phyloP scores from a whole-genome alignment of 257 asterid genomes.

The Solanum bukasovii region DNA sequence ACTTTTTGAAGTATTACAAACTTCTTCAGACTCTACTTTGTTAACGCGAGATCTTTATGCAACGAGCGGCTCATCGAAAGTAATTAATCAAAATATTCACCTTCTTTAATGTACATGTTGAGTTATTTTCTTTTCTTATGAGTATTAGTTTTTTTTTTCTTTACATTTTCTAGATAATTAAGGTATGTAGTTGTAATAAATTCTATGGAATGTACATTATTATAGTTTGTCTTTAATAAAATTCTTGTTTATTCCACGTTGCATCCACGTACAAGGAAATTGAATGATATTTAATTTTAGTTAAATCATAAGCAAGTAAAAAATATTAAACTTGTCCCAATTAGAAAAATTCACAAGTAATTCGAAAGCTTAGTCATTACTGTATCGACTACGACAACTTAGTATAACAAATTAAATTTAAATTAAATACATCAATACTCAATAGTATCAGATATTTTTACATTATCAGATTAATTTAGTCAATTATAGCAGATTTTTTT shows the following conservation, averaged over 20 bases:
- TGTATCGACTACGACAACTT: background rate
- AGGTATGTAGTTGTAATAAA: background rate
- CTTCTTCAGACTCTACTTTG: fast-evolving
- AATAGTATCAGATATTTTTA: background rate
- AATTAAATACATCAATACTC: background rate
- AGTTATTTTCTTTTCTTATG: background rate
- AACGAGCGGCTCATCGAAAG: background rate
- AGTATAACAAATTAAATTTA: background rate
- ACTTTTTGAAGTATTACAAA: background rate
- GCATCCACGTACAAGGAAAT: background rate
- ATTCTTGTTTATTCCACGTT: background rate
- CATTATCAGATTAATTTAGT: background rate
- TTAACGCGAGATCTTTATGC: background rate
- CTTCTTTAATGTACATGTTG: background rate
- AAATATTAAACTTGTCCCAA: background rate
- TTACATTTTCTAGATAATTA: background rate
- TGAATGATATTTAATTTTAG: background rate
- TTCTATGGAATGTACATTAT: background rate
- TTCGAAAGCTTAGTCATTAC: background rate
- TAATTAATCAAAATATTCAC: background rate
- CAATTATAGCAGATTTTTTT: background rate
- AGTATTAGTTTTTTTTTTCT: background rate
- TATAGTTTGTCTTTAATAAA: background rate
- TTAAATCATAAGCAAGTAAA: background rate
- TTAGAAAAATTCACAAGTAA: background rate